phyloP scores from a whole-genome alignment of 768 basidiomycete species.

The Agaricus blazei region DNA sequence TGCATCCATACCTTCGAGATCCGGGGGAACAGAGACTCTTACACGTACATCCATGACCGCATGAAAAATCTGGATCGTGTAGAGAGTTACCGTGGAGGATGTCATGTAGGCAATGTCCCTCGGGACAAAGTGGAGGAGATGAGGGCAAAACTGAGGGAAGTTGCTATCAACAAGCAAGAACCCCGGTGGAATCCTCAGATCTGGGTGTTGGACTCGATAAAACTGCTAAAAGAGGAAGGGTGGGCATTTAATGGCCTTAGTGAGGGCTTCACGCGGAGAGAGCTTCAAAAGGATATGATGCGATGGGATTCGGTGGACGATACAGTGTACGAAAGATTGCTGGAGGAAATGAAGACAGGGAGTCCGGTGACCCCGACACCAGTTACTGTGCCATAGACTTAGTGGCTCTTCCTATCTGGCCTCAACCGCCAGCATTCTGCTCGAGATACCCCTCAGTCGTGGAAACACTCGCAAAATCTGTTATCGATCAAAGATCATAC shows the following conservation, averaged over 20 bases:
- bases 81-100: constrained; percentile 11
- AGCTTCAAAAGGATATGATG: constrained; percentile 8
- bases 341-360: constrained; percentile 1
- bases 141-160: constrained; percentile 1
- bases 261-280: constrained; percentile 5
- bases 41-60: constrained; percentile 5
- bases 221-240: constrained; percentile 5
- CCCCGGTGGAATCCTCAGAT: constrained; percentile 10
- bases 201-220: constrained; percentile 12
- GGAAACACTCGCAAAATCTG: no score
- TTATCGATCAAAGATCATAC: no score
- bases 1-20: constrained; percentile 9
- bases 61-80: constrained; percentile 4
- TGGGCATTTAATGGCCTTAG: constrained; percentile 7
- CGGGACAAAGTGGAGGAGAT: constrained; percentile 5
- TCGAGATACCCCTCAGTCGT: no score
- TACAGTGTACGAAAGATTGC: constrained; percentile 11
- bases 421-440: no score
- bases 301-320: constrained; percentile 10
- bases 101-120: constrained; percentile 12
- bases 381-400: not conserved
- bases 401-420: no score
- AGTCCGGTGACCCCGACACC: not conserved
- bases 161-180: constrained; percentile 8
- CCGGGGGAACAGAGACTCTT: constrained; percentile 10